Evolutionary conservation across 257 asterid genomes (phyloP).

Genomic region (Agastache rugosa): DNA sequence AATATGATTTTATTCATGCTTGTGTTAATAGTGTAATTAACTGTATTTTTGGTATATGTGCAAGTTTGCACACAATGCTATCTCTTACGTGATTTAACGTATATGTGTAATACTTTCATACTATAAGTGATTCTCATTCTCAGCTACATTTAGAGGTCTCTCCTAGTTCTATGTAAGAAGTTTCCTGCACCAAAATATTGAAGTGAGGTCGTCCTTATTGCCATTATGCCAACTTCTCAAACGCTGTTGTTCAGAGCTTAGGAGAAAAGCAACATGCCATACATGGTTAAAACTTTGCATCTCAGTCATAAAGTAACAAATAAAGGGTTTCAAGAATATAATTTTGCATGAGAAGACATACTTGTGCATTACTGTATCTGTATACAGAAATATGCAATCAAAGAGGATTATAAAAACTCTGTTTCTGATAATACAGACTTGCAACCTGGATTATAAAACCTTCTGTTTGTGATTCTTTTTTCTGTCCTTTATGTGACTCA

Average conservation of each 20-base stretch:
- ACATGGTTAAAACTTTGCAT: background rate
- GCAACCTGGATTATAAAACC: background rate
- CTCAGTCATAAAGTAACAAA: background rate
- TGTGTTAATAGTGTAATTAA: background rate
- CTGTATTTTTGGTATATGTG: slow-evolving; percentile 10
- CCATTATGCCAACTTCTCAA: slow-evolving; percentile 14
- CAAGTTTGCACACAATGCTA: slow-evolving; percentile 1
- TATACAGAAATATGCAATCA: background rate
- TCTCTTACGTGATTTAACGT: background rate
- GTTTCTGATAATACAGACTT: too few relatives aligned
- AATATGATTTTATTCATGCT: background rate
- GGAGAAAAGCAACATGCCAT: background rate
- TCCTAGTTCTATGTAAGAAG: slow-evolving; percentile 1
- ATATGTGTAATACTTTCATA: slow-evolving; percentile 5
- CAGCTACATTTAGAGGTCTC: background rate
- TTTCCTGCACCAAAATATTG: background rate
- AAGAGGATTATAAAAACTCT: too few relatives aligned
- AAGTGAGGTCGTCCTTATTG: background rate
- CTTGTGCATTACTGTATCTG: background rate
- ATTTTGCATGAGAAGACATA: background rate
- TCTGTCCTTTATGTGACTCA: background rate
- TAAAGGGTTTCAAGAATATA: background rate
- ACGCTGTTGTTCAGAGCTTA: background rate
- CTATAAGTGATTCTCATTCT: background rate
- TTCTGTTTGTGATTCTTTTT: background rate